Evolutionary conservation across 2,329 filamentous ascomycete genomes (phyloP).

Genomic region (Fusarium sp.): DNA sequence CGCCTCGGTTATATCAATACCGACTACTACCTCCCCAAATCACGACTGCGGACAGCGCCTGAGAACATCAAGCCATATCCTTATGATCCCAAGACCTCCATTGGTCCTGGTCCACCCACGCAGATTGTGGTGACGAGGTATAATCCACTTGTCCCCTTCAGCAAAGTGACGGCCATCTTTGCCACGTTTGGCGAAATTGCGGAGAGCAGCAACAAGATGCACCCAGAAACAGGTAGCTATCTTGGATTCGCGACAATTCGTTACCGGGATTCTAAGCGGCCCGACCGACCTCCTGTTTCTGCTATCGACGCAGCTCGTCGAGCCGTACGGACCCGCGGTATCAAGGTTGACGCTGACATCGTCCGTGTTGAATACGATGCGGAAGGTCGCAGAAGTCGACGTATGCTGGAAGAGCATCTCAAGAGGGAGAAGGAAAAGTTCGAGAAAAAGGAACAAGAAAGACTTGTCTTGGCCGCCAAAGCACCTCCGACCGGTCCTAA

Average conservation of each 20-base stretch:
- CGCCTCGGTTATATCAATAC: constrained; percentile 74
- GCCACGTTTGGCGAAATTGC: constrained; percentile 87
- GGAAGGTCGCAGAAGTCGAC: constrained; percentile 84
- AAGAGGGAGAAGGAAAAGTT: constrained; percentile 74
- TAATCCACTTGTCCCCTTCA: constrained; percentile 86
- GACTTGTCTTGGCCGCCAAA: constrained; percentile 48
- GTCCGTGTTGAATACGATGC: constrained; percentile 90
- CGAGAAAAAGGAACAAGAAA: constrained; percentile 63
- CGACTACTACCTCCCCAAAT: constrained; percentile 77
- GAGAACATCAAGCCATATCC: constrained; percentile 85
- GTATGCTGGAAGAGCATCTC: constrained; percentile 80
- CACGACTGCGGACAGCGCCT: constrained; percentile 75
- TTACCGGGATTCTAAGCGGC: constrained; percentile 77
- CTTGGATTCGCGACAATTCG: constrained; percentile 92
- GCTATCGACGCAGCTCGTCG: constrained; percentile 84
- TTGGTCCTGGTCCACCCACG: constrained; percentile 88
- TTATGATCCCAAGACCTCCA: constrained; percentile 84
- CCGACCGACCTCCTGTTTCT: constrained; percentile 60
- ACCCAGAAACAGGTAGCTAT: constrained; percentile 93
- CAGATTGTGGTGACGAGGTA: constrained; percentile 97
- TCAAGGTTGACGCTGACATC: constrained; percentile 79
- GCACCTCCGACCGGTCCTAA: constrained; percentile 54
- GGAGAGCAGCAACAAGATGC: constrained; percentile 92
- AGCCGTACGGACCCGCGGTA: constrained; percentile 80
- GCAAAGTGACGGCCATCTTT: constrained; percentile 80